phyloP scores from a whole-genome alignment of 2,329 filamentous ascomycete species.

The Thelonectria rubi region DNA sequence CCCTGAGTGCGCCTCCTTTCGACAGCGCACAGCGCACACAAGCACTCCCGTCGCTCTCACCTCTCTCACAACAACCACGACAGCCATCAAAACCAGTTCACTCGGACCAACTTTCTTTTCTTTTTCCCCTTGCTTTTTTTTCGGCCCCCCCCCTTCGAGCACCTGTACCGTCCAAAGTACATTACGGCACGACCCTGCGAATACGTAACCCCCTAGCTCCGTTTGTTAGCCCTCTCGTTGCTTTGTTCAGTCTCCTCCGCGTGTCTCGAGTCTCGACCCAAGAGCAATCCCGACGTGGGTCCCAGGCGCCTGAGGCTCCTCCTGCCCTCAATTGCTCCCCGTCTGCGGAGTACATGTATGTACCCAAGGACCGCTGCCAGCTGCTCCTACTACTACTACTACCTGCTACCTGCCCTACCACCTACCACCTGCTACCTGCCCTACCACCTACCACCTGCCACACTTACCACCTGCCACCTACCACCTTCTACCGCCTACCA shows the following conservation, averaged over 20 bases:
- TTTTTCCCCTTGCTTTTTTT: conserved; percentile 42
- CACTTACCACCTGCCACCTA: no score
- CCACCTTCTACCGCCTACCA: not conserved
- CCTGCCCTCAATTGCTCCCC: conserved; percentile 14
- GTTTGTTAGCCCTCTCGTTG: conserved; percentile 20
- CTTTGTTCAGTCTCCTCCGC: conserved; percentile 26
- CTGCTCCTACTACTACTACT: no score
- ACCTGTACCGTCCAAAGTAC: not conserved
- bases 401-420: not conserved
- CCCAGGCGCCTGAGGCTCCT: conserved; percentile 39
- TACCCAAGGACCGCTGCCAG: not conserved
- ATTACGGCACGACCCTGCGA: not conserved
- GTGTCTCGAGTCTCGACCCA: conserved; percentile 31
- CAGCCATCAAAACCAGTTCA: conserved; percentile 34
- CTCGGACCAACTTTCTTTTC: conserved; percentile 38
- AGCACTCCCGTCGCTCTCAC: conserved; percentile 1
- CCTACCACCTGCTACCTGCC: conserved; percentile 2
- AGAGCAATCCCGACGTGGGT: conserved; percentile 45
- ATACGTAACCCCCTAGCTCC: conserved; percentile 29
- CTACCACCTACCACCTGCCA: not conserved
- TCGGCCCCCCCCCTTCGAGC: conserved; percentile 32
- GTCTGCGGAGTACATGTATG: no score
- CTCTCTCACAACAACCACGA: conserved; percentile 26
- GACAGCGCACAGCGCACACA: conserved; percentile 22
- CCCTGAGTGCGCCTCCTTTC: conserved; percentile 38